Percentiles rank a stretch among this genome's conserved stretches.
These are phyloP conservation scores for Blastobotrys terrestris DNA, from an alignment of 805 yeast species.

Conservation along the genomic window DNA sequence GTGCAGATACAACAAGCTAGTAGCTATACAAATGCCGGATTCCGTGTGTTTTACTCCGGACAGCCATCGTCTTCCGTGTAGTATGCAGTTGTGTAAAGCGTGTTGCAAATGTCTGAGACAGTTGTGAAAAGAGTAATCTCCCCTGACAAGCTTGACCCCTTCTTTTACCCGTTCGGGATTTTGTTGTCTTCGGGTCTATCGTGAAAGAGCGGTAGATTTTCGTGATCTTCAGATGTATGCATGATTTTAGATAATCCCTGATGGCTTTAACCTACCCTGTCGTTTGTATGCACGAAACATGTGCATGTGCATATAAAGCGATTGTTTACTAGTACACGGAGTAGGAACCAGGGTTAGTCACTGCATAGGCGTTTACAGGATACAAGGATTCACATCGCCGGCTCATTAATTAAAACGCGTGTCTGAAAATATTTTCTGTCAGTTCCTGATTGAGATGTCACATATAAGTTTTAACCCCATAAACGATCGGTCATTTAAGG, in stretches of 20 bases:
- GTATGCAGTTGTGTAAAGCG: neutral
- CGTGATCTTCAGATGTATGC: neutral
- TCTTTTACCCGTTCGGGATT: neutral
- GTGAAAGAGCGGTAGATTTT: neutral
- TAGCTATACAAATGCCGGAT: neutral
- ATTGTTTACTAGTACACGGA: neutral
- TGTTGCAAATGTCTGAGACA: neutral
- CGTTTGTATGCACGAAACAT: neutral
- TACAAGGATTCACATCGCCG: neutral
- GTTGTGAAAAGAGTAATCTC: neutral
- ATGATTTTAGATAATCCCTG: neutral
- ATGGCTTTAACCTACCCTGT: neutral
- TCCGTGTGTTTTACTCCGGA: neutral
- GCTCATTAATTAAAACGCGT: neutral
- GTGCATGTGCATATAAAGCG: neutral
- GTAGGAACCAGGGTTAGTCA: neutral
- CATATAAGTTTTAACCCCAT: neutral
- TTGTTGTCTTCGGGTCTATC: neutral
- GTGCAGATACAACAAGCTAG: neutral
- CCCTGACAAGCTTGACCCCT: neutral
- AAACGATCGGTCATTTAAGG: neutral
- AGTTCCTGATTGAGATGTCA: neutral
- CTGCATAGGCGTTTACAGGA: neutral
- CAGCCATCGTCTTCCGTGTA: neutral
- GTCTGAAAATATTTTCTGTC: neutral